Evolutionary conservation across 192 early-diverging fungal genomes (phyloP), one percentile per base, ranked within the genome.

Genomic region (Backusella westeae): DNA sequence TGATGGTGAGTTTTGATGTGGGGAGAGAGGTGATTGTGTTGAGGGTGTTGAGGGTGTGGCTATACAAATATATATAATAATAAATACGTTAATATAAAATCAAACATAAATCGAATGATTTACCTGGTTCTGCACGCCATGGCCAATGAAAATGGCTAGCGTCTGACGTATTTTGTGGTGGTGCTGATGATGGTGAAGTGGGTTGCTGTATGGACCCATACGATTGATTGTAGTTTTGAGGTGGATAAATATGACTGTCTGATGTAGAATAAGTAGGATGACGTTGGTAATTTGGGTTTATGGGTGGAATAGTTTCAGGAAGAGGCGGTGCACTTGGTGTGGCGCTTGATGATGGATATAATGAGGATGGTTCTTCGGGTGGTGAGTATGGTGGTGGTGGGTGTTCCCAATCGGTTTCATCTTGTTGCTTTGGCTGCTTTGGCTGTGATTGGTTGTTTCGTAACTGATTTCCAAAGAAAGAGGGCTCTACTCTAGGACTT

Each of bases 381-480:
- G 56, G 56, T 14, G 56, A 63, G 23, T 63, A 63, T 3, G 56
- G 56, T 63, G 56, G 56, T 29, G 56, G 56, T 63, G 56, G 56
- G 10, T 63, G 56, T 21, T 63, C 56, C 23, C 23, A 63, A 29
- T 63, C 56, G 9, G 21, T 63, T 63, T 63, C 56, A 63, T 29
- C 56, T 7, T 12, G 23, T 26, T 23, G 56, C 12, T 63, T 63
- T 63, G 56, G 56, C 14, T 63, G 56, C 29, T 63, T 63, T 63
- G 56, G 26, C 8, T 63, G 56, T 12, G 23, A 10, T 9, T 63
- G 7, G 10, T 63, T 29, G 12, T 29, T 63, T 63, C 26, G 56
- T 63, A 63, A 63, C 26, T 29, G 56, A 63, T 63, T 63, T 29
- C 56, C 56, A 63, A 63, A 63, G 56, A 63, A 63, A 3, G 56